Evolutionary conservation across 2,329 filamentous ascomycete genomes (phyloP).

Genomic region (Metarhizium rileyi): DNA sequence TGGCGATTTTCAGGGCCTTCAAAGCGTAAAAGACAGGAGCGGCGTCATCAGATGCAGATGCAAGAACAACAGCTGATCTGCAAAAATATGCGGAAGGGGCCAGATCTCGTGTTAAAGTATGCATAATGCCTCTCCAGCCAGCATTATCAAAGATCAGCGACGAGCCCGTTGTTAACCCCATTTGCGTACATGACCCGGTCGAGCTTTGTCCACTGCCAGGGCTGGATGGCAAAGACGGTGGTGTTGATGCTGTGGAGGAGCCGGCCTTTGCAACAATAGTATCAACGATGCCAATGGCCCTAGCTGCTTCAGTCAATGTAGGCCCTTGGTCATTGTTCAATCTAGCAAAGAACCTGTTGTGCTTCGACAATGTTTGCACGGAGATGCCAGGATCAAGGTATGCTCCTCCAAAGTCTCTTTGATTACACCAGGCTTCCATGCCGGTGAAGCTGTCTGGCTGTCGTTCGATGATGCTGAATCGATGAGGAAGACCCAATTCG

Average conservation of each 20-base stretch:
- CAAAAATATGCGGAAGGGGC: conserved; percentile 73
- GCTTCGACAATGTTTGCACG: conserved; percentile 48
- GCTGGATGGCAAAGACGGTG: conserved; percentile 39
- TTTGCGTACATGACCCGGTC: conserved; percentile 12
- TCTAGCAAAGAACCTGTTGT: conserved; percentile 39
- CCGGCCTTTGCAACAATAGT: conserved; percentile 59
- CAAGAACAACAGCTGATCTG: conserved; percentile 66
- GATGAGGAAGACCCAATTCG: conserved; percentile 75
- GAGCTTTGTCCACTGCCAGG: conserved; percentile 27
- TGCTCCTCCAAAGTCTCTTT: conserved; percentile 70
- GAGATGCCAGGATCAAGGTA: conserved; percentile 68
- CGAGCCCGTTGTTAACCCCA: conserved; percentile 36
- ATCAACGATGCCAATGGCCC: conserved; percentile 71
- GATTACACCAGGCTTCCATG: conserved; percentile 62
- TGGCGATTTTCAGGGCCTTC: conserved; percentile 62
- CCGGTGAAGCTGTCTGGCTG: conserved; percentile 53
- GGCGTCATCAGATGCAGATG: conserved; percentile 63
- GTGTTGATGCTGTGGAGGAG: conserved; percentile 32
- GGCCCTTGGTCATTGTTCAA: conserved; percentile 43
- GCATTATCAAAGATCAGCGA: conserved; percentile 70
- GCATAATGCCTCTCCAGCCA: conserved; percentile 76
- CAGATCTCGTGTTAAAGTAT: conserved; percentile 70
- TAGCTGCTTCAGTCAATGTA: conserved; percentile 63
- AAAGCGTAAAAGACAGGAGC: conserved; percentile 72
- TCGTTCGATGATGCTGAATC: conserved; percentile 65